Evolutionary conservation across 1,139 yeast species (phyloP).

Genomic region (Blastobotrys aristatus): DNA sequence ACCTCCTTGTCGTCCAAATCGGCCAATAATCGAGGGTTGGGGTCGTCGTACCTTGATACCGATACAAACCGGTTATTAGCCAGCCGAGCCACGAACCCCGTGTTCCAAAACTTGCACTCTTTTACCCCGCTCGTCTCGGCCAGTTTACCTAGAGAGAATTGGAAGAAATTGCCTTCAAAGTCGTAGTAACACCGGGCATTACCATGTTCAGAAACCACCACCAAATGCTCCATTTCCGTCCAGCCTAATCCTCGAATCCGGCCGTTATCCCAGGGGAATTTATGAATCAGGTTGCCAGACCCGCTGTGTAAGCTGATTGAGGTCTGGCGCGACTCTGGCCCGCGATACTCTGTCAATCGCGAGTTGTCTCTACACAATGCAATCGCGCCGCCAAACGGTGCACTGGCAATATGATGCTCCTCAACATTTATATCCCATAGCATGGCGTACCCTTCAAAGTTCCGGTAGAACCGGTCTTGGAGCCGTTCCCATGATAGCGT

Average conservation of each 20-base stretch:
- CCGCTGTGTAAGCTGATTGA: constrained; percentile 48
- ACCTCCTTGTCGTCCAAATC: constrained; percentile 15
- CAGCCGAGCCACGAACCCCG: constrained; percentile 39
- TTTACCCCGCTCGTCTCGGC: constrained; percentile 38
- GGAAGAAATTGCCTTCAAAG: constrained; percentile 61
- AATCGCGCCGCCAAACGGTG: constrained; percentile 44
- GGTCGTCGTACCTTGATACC: constrained; percentile 32
- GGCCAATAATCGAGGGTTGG: constrained; percentile 29
- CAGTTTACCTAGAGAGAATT: constrained; percentile 40
- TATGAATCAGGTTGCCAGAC: constrained; percentile 47
- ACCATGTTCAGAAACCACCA: constrained; percentile 60
- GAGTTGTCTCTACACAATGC: constrained; percentile 35
- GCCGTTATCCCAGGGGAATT: constrained; percentile 47
- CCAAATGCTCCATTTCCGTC: constrained; percentile 51
- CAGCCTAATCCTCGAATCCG: constrained; percentile 56
- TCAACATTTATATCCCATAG: constrained; percentile 33
- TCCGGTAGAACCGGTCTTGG: constrained; percentile 33
- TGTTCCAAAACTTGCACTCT: constrained; percentile 35
- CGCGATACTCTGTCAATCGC: constrained; percentile 25
- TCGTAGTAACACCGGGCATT: constrained; percentile 61
- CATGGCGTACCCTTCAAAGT: constrained; percentile 34
- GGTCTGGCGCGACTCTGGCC: constrained; percentile 25
- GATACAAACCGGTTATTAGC: constrained; percentile 35
- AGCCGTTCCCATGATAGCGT: constrained; percentile 35
- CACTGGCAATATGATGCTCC: constrained; percentile 37